Evolutionary conservation across 345 rosid species (phyloP), one percentile per base, ranked within the genome.

Genomic region (Salix caprea): DNA sequence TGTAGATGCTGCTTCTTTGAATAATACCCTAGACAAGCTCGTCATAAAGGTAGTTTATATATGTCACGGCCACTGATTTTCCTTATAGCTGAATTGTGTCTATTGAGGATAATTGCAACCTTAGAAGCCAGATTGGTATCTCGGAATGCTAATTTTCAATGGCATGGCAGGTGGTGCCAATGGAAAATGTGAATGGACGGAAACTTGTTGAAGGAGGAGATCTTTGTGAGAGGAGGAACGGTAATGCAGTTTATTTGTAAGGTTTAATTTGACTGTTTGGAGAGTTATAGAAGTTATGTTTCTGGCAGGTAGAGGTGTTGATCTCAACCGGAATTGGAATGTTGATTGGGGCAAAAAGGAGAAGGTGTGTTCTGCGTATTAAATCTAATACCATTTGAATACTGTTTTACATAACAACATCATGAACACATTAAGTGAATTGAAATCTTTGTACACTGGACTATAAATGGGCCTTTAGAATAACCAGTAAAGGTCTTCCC

Each of bases 321-420:
- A 96, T 84, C 91, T 96, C 71, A 94, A 96, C 84, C 86, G 99
- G 74, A 96, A 96, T 66, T 96, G 99, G 99, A 90, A 96, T 36
- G 98, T 96, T 65, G 97, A 96, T 77, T 94, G 99, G 99, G 99
- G 98, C 61, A 96, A 89, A 86, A 96, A 94, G 81, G 99, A 96
- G 86, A 88, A 96, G 94, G 99, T 94, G 36, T 61, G 69, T 50
- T 52, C 15, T 78, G 62, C 19, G 58, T 72, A 24, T 71, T 58
- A 52, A 62, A 3, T 58, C 68, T 66, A 30, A 19, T 40, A 36
- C 34, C 36, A 0, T 42, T 54, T 36, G 42, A 56, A 62, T 64
- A 32, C 21, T 74, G 72, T 52, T 72, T 74, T 60, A 37, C 56
- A 52, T 14, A 71, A 73, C 48, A 42, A 73, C 62, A 36, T 18